These are phyloP conservation scores for Microthlaspi erraticum DNA, from an alignment of 345 rosid genomes.

Conservation along the genomic window DNA sequence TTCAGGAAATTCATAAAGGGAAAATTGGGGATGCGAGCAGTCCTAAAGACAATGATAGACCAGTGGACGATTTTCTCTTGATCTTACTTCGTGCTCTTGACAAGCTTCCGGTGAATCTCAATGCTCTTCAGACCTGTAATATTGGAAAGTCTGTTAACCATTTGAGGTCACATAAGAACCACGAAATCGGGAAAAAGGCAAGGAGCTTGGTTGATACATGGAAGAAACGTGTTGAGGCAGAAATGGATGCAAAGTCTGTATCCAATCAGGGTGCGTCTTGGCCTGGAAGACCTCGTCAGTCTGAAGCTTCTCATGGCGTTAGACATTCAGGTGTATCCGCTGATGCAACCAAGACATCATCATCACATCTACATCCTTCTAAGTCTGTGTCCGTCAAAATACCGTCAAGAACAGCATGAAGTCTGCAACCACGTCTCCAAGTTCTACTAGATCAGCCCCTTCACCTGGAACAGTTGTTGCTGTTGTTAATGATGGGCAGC, in stretches of 20 bases:
- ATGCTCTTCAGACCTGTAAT: conserved; percentile 88
- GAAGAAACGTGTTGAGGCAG: conserved; percentile 98
- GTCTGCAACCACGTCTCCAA: conserved; percentile 59
- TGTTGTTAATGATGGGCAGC: conserved; percentile 60
- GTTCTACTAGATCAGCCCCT: conserved; percentile 56
- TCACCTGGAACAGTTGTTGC: conserved; percentile 50
- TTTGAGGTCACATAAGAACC: conserved; percentile 76
- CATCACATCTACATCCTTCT: conserved; percentile 60
- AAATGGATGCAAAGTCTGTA: conserved; percentile 86
- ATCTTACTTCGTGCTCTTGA: conserved; percentile 87
- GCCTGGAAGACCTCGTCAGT: conserved; percentile 65
- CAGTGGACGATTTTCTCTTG: conserved; percentile 77
- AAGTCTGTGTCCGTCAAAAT: conserved; percentile 62
- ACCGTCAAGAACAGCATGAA: conserved; percentile 54
- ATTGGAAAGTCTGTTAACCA: conserved; percentile 94
- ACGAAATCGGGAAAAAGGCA: conserved; percentile 90
- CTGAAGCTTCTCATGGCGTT: conserved; percentile 72
- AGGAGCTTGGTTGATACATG: conserved; percentile 94
- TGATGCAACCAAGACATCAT: conserved; percentile 67
- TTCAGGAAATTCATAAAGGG: conserved; percentile 93
- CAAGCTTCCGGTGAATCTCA: conserved; percentile 89
- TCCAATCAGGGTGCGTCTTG: conserved; percentile 70
- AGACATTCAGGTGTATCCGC: conserved; percentile 61
- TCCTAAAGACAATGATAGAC: conserved; percentile 50
- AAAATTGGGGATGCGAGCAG: conserved; percentile 70